Evolutionary conservation across 2,329 filamentous ascomycete species (phyloP).

Genomic region (Penicillium sclerotiorum): DNA sequence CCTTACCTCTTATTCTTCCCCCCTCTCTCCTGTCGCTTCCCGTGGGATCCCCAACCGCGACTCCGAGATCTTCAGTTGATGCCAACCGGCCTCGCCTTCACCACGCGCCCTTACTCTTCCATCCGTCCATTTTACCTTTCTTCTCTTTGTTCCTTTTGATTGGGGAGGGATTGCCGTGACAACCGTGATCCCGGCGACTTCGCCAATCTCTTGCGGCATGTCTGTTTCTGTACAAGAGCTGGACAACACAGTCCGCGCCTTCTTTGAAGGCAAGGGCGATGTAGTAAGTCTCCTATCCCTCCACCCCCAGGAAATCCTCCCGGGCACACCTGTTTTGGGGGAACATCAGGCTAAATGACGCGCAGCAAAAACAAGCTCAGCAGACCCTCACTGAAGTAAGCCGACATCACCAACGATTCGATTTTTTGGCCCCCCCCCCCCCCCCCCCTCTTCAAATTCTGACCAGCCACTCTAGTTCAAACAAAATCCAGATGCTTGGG

Average conservation of each 20-base stretch:
- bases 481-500: conserved; percentile 97
- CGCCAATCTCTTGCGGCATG: conserved; percentile 51
- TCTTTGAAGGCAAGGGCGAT: conserved; percentile 95
- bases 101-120: too few species aligned
- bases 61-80: too few species aligned
- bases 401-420: conserved; percentile 3
- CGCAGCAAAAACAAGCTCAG: conserved; percentile 93
- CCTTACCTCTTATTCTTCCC: conserved; percentile 18
- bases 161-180: conserved; percentile 16
- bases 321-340: background rate
- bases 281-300: conserved; percentile 63
- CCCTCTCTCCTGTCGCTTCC: conserved; percentile 13
- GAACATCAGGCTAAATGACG: background rate
- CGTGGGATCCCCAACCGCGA: conserved; percentile 8
- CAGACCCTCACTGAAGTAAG: conserved; percentile 88
- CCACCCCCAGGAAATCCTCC: background rate
- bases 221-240: conserved; percentile 84
- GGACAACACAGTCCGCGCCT: conserved; percentile 92
- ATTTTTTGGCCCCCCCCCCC: conserved; percentile 1
- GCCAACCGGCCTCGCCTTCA: too few species aligned
- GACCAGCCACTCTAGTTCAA: conserved; percentile 71
- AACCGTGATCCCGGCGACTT: conserved; percentile 30
- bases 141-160: background rate
- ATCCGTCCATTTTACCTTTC: conserved; percentile 8
- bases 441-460: background rate